Percentiles rank a stretch among this genome's conserved stretches.
Evolutionary conservation across 1,284 basidiomycete genomes (phyloP).

Genomic region (Trametes polyzona): DNA sequence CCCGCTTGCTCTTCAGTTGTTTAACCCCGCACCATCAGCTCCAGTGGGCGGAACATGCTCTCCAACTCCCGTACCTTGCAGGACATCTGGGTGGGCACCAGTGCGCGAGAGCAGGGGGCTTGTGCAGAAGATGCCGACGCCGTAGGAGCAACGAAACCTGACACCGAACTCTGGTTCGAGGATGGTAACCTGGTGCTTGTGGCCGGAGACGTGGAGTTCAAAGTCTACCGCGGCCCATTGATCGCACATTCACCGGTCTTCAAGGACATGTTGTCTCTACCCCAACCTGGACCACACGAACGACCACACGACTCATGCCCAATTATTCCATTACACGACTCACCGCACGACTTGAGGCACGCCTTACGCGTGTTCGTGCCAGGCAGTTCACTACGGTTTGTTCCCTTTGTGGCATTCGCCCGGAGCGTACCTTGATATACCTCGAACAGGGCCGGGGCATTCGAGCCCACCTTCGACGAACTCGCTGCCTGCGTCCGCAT

Average conservation of each 20-base stretch:
- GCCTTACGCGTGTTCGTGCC: conserved; percentile 17
- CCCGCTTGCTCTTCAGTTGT: background rate
- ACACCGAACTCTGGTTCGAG: conserved; percentile 15
- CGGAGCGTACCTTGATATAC: background rate
- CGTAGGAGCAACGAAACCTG: background rate
- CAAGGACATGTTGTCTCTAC: conserved; percentile 19
- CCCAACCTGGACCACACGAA: background rate
- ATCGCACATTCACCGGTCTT: conserved; percentile 21
- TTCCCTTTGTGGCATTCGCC: background rate
- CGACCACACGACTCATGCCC: background rate
- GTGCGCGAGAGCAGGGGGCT: background rate
- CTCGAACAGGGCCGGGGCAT: conserved; percentile 3
- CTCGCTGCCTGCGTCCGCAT: conserved; percentile 22
- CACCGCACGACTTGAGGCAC: conserved; percentile 21
- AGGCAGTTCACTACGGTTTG: conserved; percentile 14
- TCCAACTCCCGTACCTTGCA: background rate
- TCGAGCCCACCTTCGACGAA: conserved; percentile 17
- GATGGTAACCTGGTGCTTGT: conserved; percentile 12
- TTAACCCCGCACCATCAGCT: background rate
- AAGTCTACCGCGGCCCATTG: conserved; percentile 22
- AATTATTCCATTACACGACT: conserved; percentile 10
- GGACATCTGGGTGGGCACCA: conserved; percentile 2
- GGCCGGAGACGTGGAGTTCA: conserved; percentile 7
- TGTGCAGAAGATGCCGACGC: background rate
- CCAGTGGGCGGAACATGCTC: background rate